Percentiles rank a stretch among this genome's conserved stretches.
These are phyloP conservation scores for Aciculoconidium aculeatum DNA, from an alignment of 805 yeast species.

Conservation along the genomic window DNA sequence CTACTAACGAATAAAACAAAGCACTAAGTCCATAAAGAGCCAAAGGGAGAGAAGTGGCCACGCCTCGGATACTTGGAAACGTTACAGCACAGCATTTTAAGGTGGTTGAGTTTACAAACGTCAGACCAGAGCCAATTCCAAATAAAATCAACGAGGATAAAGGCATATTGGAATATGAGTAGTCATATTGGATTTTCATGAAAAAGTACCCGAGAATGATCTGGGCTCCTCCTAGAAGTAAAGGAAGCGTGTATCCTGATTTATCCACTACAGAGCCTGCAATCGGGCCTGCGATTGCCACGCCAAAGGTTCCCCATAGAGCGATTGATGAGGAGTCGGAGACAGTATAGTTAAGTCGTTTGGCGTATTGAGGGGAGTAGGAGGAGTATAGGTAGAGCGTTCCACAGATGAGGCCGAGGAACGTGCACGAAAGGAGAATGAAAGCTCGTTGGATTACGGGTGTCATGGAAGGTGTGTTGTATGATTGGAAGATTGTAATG, in stretches of 20 bases:
- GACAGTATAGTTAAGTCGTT: slow-evolving; percentile 50
- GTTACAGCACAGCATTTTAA: slow-evolving; percentile 69
- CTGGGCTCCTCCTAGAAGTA: slow-evolving; percentile 43
- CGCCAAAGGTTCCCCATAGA: slow-evolving; percentile 61
- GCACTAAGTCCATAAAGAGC: slow-evolving; percentile 75
- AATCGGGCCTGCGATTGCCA: slow-evolving; percentile 58
- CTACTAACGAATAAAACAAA: slow-evolving; percentile 54
- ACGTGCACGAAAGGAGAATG: slow-evolving; percentile 20
- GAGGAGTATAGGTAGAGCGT: slow-evolving; percentile 73
- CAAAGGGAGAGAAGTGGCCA: slow-evolving; percentile 71
- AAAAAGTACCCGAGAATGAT: slow-evolving; percentile 53
- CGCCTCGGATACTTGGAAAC: slow-evolving; percentile 62
- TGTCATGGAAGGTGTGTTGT: too few species aligned
- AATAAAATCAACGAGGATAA: slow-evolving; percentile 44
- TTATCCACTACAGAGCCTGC: slow-evolving; percentile 62
- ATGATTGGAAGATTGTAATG: too few species aligned
- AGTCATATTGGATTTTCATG: slow-evolving; percentile 45
- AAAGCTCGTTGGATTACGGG: slow-evolving; percentile 16
- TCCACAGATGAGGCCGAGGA: slow-evolving; percentile 57
- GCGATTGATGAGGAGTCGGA: slow-evolving; percentile 61
- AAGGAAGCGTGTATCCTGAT: slow-evolving; percentile 51
- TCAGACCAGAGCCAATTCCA: slow-evolving; percentile 63
- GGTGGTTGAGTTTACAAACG: slow-evolving; percentile 57
- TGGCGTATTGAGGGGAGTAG: slow-evolving; percentile 72
- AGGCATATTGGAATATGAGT: slow-evolving; percentile 30